Evolutionary conservation across 768 basidiomycete species (phyloP).

Genomic region (Russula earlei): DNA sequence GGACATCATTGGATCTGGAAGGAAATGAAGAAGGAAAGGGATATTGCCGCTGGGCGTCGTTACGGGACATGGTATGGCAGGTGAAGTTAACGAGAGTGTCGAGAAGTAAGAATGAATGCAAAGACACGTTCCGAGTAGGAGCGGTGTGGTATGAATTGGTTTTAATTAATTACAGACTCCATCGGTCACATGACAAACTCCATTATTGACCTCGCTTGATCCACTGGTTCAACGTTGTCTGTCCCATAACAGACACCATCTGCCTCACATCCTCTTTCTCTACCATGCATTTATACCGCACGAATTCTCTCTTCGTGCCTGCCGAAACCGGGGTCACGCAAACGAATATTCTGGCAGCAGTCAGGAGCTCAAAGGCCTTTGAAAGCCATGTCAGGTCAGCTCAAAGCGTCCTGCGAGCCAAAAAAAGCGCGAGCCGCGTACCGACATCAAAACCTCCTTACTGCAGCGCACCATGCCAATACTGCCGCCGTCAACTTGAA

Average conservation of each 20-base stretch:
- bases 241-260: slow-evolving; percentile 54
- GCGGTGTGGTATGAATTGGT: too few species aligned
- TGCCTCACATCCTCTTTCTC: slow-evolving; percentile 57
- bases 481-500: slow-evolving; percentile 56
- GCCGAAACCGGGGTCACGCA: slow-evolving; percentile 39
- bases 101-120: not conserved
- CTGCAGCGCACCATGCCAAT: slow-evolving; percentile 67
- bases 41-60: not conserved
- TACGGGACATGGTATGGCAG: slow-evolving; percentile 1
- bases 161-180: too few species aligned
- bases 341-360: slow-evolving; percentile 47
- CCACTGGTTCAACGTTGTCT: slow-evolving; percentile 73
- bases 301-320: slow-evolving; percentile 55
- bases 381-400: not conserved
- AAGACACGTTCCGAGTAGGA: too few species aligned
- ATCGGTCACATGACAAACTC: too few species aligned
- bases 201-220: slow-evolving; percentile 45
- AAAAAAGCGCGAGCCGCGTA: slow-evolving; percentile 31
- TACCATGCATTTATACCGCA: slow-evolving; percentile 60
- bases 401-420: not conserved
- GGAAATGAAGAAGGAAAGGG: too few species aligned
- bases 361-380: slow-evolving; percentile 72
- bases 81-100: slow-evolving; percentile 16
- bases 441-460: slow-evolving; percentile 54
- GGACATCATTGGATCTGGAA: slow-evolving; percentile 25